These are phyloP conservation scores for Suhomyces anneliseae DNA, from an alignment of 1,139 yeast species.

Conservation along the genomic window DNA sequence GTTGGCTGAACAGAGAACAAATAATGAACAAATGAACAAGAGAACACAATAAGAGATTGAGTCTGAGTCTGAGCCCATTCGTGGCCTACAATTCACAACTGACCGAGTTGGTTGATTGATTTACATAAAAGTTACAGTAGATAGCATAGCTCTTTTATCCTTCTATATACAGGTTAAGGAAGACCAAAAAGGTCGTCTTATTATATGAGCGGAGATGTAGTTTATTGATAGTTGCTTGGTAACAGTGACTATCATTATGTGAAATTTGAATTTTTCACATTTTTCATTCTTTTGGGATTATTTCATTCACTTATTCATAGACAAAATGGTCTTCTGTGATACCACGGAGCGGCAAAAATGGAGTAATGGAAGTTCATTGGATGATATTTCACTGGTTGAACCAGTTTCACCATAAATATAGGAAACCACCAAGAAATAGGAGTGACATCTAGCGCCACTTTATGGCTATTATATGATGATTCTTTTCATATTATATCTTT, in stretches of 20 bases:
- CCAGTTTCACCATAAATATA: too few species aligned
- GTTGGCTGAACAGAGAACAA: constrained; percentile 21
- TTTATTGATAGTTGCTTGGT: not conserved
- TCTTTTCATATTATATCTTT: too few species aligned
- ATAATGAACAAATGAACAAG: not conserved
- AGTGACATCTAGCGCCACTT: too few species aligned
- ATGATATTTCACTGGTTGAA: too few species aligned
- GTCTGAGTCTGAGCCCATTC: not conserved
- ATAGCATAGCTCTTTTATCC: not conserved
- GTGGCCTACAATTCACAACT: not conserved
- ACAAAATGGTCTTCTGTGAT: too few species aligned
- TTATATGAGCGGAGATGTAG: not conserved
- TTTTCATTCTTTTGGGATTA: too few species aligned
- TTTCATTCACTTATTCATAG: too few species aligned
- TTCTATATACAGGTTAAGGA: constrained; percentile 2
- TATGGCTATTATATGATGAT: too few species aligned
- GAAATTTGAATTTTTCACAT: not conserved
- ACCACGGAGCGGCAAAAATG: too few species aligned
- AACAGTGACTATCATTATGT: not conserved
- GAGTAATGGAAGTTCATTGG: too few species aligned
- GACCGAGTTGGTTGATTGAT: not conserved
- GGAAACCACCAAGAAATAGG: too few species aligned
- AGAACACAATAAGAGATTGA: constrained; percentile 1
- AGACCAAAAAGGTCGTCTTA: not conserved
- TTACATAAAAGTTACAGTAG: not conserved